phyloP scores from a whole-genome alignment of 2,329 filamentous ascomycete species.

The Metarhizium anisopliae region DNA sequence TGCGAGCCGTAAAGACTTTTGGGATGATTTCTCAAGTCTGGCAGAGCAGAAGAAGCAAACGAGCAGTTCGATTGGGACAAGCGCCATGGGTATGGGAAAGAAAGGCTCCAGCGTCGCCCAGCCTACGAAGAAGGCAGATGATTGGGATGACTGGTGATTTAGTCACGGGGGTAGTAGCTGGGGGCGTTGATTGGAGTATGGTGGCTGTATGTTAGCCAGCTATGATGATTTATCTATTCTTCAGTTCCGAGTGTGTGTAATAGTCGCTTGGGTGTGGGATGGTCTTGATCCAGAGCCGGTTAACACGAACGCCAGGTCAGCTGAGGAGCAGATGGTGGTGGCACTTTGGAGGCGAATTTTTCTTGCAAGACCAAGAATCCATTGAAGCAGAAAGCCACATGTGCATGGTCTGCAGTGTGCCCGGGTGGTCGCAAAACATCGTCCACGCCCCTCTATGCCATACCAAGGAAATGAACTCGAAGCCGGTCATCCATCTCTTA shows the following conservation, averaged over 20 bases:
- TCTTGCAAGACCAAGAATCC: not conserved
- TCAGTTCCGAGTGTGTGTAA: not conserved
- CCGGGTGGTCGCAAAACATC: too few relatives aligned
- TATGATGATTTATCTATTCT: not conserved
- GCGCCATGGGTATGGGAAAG: slow-evolving; percentile 48
- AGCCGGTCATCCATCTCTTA: too few relatives aligned
- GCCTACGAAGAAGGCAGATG: slow-evolving; percentile 38
- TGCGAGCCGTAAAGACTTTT: slow-evolving; percentile 72
- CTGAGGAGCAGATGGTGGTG: not conserved
- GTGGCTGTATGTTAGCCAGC: not conserved
- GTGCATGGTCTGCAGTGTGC: too few relatives aligned
- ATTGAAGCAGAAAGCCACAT: too few relatives aligned
- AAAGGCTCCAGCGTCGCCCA: slow-evolving; percentile 23
- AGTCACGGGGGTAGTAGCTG: slow-evolving; percentile 7
- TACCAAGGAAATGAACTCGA: too few relatives aligned
- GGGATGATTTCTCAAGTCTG: slow-evolving; percentile 77
- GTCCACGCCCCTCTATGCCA: too few relatives aligned
- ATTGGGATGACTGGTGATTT: slow-evolving; percentile 56
- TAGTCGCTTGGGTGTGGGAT: not conserved
- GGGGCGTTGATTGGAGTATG: slow-evolving; percentile 15
- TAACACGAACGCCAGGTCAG: not conserved
- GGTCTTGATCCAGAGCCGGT: not conserved
- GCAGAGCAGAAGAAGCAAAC: slow-evolving; percentile 45
- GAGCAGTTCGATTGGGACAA: slow-evolving; percentile 47
- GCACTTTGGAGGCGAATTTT: not conserved